Evolutionary conservation across 495 filamentous ascomycete species (phyloP), one percentile per base, ranked within the genome.

Genomic region (Lasiosphaeria hispida): DNA sequence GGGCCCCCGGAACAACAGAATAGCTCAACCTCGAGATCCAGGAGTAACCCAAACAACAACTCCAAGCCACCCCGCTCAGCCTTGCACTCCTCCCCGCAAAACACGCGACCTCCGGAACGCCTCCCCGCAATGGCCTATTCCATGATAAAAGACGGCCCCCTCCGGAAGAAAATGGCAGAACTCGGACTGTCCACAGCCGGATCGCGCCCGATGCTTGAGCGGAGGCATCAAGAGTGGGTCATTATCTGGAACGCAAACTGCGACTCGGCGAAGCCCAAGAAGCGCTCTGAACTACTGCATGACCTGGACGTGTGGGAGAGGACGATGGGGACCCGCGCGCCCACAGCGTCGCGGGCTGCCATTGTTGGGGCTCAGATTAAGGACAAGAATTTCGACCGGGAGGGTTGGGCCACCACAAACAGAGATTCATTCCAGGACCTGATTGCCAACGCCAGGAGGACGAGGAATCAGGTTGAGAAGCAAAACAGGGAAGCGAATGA

Each of bases 181-280:
- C 77, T 94, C 2, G 92, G 93, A n/a, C 83, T 99, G 48, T 87
- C 91, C 0, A 77, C 81, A 6, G 73, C 67, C 61, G 94, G 94
- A 3, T 65, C 83, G 1, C 82, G 82, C 40, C 75, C 77, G 40
- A 74, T 90, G 7, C 70, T 97, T 23, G 86, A 94, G 65, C 82
- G 80, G 62, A 82, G 94, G 56, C 92, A 97, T 62, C 89, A 82
- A 1, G 94, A 99, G 73, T 99, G 92, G 92, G 78, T 93, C 62
- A 97, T 92, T 42, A 68, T 97, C 23, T 97, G 90, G 87, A 99
- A 99, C 69, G 90, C 95, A 11, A 97, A 97, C 62, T 93, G 90
- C 71, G 94, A 99, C 69, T 87, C 91, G 2, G 82, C 79, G 53
- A 74, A 71, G 4, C 91, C 90, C 1, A 87, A 87, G 64, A 72